Percentiles rank a stretch among this genome's conserved stretches.
These are phyloP conservation scores for Talaromyces islandicus DNA, from an alignment of 2,329 filamentous ascomycete genomes.

Conservation along the genomic window DNA sequence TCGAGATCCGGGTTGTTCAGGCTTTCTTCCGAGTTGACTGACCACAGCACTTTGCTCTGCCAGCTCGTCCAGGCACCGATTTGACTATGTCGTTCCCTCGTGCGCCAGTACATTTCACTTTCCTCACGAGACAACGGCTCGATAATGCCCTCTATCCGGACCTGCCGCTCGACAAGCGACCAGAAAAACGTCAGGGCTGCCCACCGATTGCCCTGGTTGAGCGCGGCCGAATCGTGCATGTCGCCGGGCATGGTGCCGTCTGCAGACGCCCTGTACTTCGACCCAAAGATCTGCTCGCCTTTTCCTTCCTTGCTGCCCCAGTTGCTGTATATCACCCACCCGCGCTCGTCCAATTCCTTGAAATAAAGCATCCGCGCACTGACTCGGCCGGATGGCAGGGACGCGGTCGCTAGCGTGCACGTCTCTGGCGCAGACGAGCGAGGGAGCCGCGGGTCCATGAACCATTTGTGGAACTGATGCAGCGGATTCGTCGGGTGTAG, in stretches of 20 bases:
- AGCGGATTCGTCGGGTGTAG: constrained; percentile 54
- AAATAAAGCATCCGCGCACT: constrained; percentile 85
- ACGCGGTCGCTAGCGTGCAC: constrained; percentile 77
- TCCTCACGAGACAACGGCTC: constrained; percentile 64
- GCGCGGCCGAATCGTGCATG: constrained; percentile 12
- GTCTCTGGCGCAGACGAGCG: constrained; percentile 75
- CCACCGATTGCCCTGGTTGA: constrained; percentile 56
- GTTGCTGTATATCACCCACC: constrained; percentile 92
- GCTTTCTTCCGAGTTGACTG: constrained; percentile 24
- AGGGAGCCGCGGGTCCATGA: constrained; percentile 60
- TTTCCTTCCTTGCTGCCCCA: constrained; percentile 63
- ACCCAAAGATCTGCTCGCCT: constrained; percentile 35
- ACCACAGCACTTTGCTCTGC: constrained; percentile 70
- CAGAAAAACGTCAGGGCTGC: constrained; percentile 88
- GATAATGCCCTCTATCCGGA: constrained; percentile 75
- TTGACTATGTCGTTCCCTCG: constrained; percentile 68
- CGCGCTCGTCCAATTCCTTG: constrained; percentile 78
- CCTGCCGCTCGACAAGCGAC: constrained; percentile 78
- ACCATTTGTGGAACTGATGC: constrained; percentile 86
- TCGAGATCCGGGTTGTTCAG: constrained; percentile 39
- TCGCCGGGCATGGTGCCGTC: constrained; percentile 6
- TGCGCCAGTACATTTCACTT: constrained; percentile 61
- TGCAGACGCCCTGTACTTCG: constrained; percentile 2
- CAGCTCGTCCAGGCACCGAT: constrained; percentile 90
- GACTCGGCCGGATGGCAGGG: constrained; percentile 75